A percentile compares a stretch with the other conserved stretches of the same genome.
These are phyloP conservation scores for Achlya hypogyna DNA, from an alignment of 352 stramenopile genomes.

Conservation along the genomic window DNA sequence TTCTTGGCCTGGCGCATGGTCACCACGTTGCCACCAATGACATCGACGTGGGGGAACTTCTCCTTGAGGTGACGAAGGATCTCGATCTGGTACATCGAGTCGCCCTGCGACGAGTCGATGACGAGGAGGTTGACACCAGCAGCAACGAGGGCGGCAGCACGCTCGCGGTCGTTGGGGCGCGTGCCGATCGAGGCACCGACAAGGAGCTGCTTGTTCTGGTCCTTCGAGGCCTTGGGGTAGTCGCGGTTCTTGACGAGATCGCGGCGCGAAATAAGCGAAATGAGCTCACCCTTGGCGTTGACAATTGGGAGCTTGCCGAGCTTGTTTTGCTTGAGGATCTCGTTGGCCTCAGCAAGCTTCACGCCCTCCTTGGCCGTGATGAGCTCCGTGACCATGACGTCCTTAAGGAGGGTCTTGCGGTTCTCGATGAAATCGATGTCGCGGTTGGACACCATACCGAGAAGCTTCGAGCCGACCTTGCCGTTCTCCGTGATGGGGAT, in stretches of 20 bases:
- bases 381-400: slow-evolving; percentile 87
- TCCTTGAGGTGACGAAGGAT: slow-evolving; percentile 94
- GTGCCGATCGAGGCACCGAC: slow-evolving; percentile 98
- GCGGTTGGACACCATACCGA: slow-evolving; percentile 98
- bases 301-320: slow-evolving; percentile 99
- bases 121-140: slow-evolving; percentile 99
- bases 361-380: slow-evolving; percentile 93
- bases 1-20: slow-evolving; percentile 96
- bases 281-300: slow-evolving; percentile 95
- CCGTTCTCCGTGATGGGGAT: slow-evolving; percentile 98
- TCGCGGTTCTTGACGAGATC: slow-evolving; percentile 98
- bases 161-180: slow-evolving; percentile 92
- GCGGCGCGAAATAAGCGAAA: slow-evolving; percentile 97
- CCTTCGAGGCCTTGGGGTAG: slow-evolving; percentile 95
- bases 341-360: slow-evolving; percentile 94
- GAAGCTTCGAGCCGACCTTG: slow-evolving; percentile 94
- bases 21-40: slow-evolving; percentile 99
- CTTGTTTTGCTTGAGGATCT: slow-evolving; percentile 97
- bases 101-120: slow-evolving; percentile 98
- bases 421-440: slow-evolving; percentile 99
- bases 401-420: slow-evolving; percentile 65
- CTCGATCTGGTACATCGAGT: slow-evolving; percentile 91
- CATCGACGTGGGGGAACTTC: slow-evolving; percentile 91
- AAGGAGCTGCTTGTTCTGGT: slow-evolving; percentile 97
- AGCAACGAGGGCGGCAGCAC: slow-evolving; percentile 84